These are phyloP conservation scores for Daedaleopsis sinensis DNA, from an alignment of 768 basidiomycete genomes.

Conservation along the genomic window DNA sequence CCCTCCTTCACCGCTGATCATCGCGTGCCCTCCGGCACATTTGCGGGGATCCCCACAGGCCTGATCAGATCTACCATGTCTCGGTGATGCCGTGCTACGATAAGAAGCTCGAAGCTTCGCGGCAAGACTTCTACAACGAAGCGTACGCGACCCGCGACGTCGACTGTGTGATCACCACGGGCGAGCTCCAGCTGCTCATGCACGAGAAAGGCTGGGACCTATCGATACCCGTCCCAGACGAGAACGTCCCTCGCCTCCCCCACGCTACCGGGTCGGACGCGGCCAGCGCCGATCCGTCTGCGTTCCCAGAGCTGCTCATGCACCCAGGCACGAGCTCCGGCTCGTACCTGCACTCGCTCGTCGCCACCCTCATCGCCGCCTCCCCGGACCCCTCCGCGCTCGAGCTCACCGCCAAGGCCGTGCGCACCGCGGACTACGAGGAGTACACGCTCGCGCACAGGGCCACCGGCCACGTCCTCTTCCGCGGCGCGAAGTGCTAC, in stretches of 20 bases:
- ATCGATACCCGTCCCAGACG: conserved; percentile 54
- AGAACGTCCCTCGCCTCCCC: conserved; percentile 34
- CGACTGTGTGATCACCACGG: conserved; percentile 97
- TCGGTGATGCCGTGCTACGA: conserved; percentile 99
- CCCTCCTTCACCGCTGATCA: neutral
- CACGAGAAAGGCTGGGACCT: conserved; percentile 82
- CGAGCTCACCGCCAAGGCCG: conserved; percentile 52
- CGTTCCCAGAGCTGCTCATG: conserved; percentile 70
- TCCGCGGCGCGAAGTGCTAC: conserved; percentile 94
- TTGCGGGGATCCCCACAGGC: conserved; percentile 45
- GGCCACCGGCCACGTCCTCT: conserved; percentile 62
- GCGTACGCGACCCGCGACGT: conserved; percentile 86
- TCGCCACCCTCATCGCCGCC: conserved; percentile 52
- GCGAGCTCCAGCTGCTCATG: conserved; percentile 88
- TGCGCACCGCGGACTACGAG: conserved; percentile 79
- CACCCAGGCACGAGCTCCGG: conserved; percentile 91
- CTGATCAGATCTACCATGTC: conserved; percentile 91
- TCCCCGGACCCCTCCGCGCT: conserved; percentile 38
- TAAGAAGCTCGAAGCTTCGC: conserved; percentile 97
- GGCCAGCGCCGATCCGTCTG: neutral
- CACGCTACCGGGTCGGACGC: neutral
- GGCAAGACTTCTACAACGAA: conserved; percentile 89
- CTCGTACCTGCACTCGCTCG: conserved; percentile 84
- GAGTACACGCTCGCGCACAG: conserved; percentile 61
- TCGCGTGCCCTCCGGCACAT: neutral